Evolutionary conservation across 2,329 filamentous ascomycete species (phyloP).

Genomic region (Cercospora sp.): DNA sequence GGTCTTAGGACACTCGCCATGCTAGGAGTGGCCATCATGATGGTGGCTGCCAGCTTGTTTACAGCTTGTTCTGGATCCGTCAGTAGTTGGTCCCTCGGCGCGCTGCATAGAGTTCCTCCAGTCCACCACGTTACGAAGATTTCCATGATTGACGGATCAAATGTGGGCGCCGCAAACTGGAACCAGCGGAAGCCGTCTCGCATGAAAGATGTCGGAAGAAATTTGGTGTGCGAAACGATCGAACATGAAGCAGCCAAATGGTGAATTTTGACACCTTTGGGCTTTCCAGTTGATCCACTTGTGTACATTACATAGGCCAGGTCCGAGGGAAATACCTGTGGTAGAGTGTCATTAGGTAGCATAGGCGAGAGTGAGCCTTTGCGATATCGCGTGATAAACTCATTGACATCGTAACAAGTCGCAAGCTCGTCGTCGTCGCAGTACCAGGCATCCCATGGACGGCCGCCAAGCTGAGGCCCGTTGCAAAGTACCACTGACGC

Average conservation of each 20-base stretch:
- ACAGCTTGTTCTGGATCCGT: conserved; percentile 19
- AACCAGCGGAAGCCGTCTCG: conserved; percentile 26
- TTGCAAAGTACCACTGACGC: conserved; percentile 17
- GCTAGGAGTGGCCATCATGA: conserved; percentile 24
- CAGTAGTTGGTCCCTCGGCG: conserved; percentile 19
- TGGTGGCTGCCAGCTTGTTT: conserved; percentile 16
- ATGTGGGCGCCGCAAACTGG: conserved; percentile 20
- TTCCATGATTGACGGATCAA: conserved; percentile 25
- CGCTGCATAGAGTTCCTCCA: conserved; percentile 25
- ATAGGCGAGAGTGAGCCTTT: background rate
- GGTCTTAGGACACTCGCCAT: conserved; percentile 23
- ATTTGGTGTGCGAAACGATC: conserved; percentile 20
- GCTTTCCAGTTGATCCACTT: conserved; percentile 30
- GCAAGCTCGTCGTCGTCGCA: conserved; percentile 24
- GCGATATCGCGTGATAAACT: conserved; percentile 8
- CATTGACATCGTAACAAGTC: conserved; percentile 15
- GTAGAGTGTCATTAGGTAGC: conserved; percentile 1
- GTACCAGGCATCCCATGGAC: conserved; percentile 23
- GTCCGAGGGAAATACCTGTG: conserved; percentile 27
- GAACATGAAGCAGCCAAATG: conserved; percentile 21
- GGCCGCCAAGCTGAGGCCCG: conserved; percentile 15
- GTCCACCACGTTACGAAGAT: conserved; percentile 26
- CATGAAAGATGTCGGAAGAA: conserved; percentile 13
- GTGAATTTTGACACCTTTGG: conserved; percentile 26
- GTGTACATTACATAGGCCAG: conserved; percentile 31